Conservation (phyloP, 1,139 yeast genomes). For the Candida sp. region DNA sequence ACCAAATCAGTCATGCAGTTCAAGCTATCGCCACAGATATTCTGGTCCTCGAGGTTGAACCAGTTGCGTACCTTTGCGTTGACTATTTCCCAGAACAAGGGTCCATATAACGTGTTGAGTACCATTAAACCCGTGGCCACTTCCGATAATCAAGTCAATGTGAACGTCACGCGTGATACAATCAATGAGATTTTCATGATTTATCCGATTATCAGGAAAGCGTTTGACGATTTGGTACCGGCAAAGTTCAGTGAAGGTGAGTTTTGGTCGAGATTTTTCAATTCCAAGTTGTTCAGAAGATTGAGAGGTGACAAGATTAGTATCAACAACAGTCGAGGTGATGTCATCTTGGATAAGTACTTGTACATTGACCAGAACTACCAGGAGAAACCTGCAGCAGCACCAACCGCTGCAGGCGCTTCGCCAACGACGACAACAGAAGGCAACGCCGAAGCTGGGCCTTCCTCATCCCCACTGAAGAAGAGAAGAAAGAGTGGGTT, state of each 20-base stretch:
- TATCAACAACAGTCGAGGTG: constrained; percentile 75
- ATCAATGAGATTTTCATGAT: constrained; percentile 91
- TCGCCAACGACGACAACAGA: constrained; percentile 4
- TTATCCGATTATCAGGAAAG: constrained; percentile 90
- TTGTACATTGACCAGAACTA: constrained; percentile 58
- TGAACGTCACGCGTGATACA: constrained; percentile 88
- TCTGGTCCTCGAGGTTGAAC: constrained; percentile 88
- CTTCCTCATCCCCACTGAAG: constrained; percentile 1
- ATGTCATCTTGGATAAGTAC: constrained; percentile 83
- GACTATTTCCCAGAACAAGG: constrained; percentile 81
- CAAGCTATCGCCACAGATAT: constrained; percentile 78
- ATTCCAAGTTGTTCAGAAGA: constrained; percentile 84
- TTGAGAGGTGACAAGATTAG: constrained; percentile 86
- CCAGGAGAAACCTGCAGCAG: constrained; percentile 11
- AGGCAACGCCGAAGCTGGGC: constrained; percentile 16
- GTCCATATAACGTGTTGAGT: constrained; percentile 92
- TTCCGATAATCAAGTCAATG: constrained; percentile 89
- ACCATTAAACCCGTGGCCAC: constrained; percentile 94
- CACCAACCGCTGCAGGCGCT: background rate
- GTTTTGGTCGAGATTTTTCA: constrained; percentile 97
- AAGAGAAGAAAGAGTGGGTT: constrained; percentile 4
- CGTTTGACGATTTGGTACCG: constrained; percentile 91
- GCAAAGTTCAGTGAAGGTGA: constrained; percentile 80
- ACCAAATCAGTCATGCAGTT: constrained; percentile 87
- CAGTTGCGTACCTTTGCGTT: constrained; percentile 85